phyloP scores from a whole-genome alignment of 345 rosid genomes.

The Hypericum androsaemum region DNA sequence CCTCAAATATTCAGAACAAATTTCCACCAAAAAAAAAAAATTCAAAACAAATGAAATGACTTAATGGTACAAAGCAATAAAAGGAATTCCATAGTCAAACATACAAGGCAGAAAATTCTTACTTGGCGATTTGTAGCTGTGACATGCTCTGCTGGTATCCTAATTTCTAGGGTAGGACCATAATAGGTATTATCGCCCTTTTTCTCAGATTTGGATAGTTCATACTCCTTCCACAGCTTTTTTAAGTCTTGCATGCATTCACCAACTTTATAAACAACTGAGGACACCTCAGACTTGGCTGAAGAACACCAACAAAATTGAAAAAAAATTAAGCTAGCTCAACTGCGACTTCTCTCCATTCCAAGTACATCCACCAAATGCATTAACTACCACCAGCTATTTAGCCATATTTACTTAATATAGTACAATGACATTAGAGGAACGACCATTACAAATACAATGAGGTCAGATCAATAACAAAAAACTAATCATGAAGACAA shows the following conservation, averaged over 20 bases:
- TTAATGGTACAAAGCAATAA: not conserved
- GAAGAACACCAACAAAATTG: slow-evolving; percentile 15
- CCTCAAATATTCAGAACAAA: too few species aligned
- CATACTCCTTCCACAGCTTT: slow-evolving; percentile 86
- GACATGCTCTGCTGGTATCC: slow-evolving; percentile 94
- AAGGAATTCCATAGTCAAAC: slow-evolving; percentile 4
- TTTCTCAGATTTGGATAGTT: slow-evolving; percentile 59
- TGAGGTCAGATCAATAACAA: too few species aligned
- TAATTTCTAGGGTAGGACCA: slow-evolving; percentile 93
- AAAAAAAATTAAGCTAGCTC: too few species aligned
- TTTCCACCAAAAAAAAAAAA: too few species aligned
- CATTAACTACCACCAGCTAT: too few species aligned
- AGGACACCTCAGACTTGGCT: slow-evolving; percentile 83
- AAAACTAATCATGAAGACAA: too few species aligned
- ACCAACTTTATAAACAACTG: slow-evolving; percentile 90
- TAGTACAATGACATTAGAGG: too few species aligned
- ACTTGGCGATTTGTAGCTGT: slow-evolving; percentile 99
- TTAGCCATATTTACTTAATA: too few species aligned
- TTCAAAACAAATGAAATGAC: too few species aligned
- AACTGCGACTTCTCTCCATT: too few species aligned
- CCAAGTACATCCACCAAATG: too few species aligned
- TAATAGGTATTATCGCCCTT: slow-evolving; percentile 49
- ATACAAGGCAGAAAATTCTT: slow-evolving; percentile 22
- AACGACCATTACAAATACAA: too few species aligned
- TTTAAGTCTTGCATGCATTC: slow-evolving; percentile 98